Conservation (phyloP, 2,329 filamentous ascomycete species). For the Cladosporium sp. region DNA sequence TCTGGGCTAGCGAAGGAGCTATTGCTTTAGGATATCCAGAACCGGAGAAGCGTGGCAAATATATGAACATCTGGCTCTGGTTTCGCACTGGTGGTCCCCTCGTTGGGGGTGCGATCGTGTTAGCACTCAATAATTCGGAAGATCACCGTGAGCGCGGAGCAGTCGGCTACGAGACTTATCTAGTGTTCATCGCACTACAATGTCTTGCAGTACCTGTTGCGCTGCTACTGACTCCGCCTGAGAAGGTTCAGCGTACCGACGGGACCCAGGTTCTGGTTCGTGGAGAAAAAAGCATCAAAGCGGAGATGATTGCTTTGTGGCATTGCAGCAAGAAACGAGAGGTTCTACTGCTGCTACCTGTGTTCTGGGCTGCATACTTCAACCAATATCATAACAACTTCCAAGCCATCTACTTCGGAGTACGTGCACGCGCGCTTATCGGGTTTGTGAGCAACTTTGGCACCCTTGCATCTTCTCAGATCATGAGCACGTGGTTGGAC, state of each 20-base stretch:
- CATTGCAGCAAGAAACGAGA: constrained; percentile 26
- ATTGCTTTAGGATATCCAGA: constrained; percentile 48
- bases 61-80: constrained; percentile 46
- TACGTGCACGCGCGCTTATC: constrained; percentile 45
- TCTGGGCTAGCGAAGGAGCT: constrained; percentile 49
- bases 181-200: constrained; percentile 41
- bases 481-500: constrained; percentile 43
- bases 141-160: constrained; percentile 24
- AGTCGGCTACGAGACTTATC: constrained; percentile 35
- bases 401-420: constrained; percentile 44
- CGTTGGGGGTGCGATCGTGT: constrained; percentile 43
- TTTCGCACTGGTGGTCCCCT: constrained; percentile 48
- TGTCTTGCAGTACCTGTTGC: constrained; percentile 35
- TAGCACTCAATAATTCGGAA: constrained; percentile 30
- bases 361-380: constrained; percentile 43
- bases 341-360: constrained; percentile 37
- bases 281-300: constrained; percentile 34
- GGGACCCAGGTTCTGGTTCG: constrained; percentile 36
- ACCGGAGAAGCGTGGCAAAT: constrained; percentile 42
- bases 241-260: constrained; percentile 40
- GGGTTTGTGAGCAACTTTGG: constrained; percentile 42
- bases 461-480: constrained; percentile 40
- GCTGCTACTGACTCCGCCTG: constrained; percentile 35
- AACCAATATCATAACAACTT: constrained; percentile 46
- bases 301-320: constrained; percentile 36